Base-by-base conservation (phyloP, 2,329 filamentous ascomycete genomes). In the Cercospora sojina region DNA sequence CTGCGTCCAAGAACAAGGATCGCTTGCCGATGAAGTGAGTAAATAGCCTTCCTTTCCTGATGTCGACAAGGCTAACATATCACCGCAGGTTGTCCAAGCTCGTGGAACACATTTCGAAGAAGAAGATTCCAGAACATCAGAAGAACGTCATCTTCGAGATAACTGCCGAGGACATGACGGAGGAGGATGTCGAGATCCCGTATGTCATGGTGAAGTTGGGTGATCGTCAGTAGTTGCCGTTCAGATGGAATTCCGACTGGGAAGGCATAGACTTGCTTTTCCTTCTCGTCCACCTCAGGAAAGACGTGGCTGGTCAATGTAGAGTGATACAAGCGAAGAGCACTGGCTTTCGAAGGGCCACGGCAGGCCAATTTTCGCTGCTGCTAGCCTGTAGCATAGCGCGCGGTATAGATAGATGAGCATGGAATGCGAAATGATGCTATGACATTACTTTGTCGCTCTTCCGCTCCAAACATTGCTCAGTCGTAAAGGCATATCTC, bases 71-170 rank as follows among this genome's bases (percentile, higher is more conserved):
- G 12, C 23, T 53, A 29, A 53, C 16, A 18, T 57, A 7, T n/a
- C 32, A 32, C 18, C 23, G 20, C 61, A 97, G 93, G 81, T 86
- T 98, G 80, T 97, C 92, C 81, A 84, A 94, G 77, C 85, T 99
- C 59, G 90, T 97, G 5, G 92, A 94, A 81, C 87, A 87, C 55
- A 91, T 99, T 70, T 96, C 92, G 68, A 96, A 94, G 85, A 97
- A 97, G 84, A 86, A 90, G 2, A 90, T 99, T 65, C 94, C 95
- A 0, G 86, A 87, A 3, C 94, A 98, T 77, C 92, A 97, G 82
- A 95, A 91, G 84, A 94, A 97, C 75, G 87, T 98, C 69, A 97
- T 98, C 74, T 96, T 98, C 76, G 95, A 98, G 83, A 91, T 97
- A 71, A 96, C 95, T 6, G 92, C 91, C 0, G 94, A 98, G 78